Base-by-base conservation (phyloP, 1,284 basidiomycete genomes). In the Tausonia pullulans region DNA sequence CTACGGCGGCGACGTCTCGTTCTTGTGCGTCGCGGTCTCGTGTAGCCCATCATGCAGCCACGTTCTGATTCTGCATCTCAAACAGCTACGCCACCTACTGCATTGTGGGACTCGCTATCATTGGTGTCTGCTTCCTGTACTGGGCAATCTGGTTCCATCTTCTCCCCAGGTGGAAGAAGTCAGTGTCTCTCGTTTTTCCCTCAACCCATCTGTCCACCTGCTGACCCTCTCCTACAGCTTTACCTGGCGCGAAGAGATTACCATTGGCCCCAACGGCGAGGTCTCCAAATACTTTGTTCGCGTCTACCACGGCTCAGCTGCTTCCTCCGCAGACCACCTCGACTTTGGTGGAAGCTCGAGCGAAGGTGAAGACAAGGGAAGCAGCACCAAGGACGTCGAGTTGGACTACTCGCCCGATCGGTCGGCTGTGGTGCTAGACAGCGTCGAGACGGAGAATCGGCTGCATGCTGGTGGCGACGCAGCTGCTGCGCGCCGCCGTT, bases 81-180 rank as follows among this genome's bases (percentile, higher is more conserved):
- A 27, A 27, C 27, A 27, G 27, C 70, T 78, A 78, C 67, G 74
- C 72, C 27, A 72, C 76, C 2, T 67, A 70, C 40, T 73, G 71
- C 59, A 66, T 76, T 44, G 71, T 58, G 11, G 71, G 68, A 14
- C 40, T 78, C 0, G 74, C 71, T 51, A 66, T 67, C 53, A 64
- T 72, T 51, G 66, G 62, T 57, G 27, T 73, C n/a, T 75, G 74
- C 43, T 74, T 68, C 2, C 50, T 75, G 1, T 78, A 78, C 67
- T 78, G 75, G 65, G 70, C 71, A 48, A 49, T 76, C 14, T 78
- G 76, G 75, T 72, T 73, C 44, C 64, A 71, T 8, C 49, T 73
- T 2, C 68, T 79, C 0, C 78, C 77, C 16, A 69, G 70, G 16
- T 63, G 69, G 14, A 45, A 63, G 43, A 50, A 45, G 62, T 63